Evolutionary conservation across 2,329 filamentous ascomycete genomes (phyloP).

Genomic region (Aureobasidium leucospermi): DNA sequence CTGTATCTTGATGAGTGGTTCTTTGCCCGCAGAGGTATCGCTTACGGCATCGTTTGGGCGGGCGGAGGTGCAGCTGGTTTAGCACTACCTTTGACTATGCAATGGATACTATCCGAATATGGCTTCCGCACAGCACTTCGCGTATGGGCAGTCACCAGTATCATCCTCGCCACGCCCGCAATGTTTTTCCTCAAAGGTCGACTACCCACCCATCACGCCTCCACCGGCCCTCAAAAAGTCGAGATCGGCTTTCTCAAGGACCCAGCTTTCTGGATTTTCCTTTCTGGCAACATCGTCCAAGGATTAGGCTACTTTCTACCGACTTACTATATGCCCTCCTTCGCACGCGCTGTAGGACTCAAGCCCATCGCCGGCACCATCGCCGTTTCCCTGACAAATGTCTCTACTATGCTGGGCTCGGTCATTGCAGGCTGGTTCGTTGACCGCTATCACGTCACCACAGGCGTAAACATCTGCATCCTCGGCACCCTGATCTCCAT

Average conservation of each 20-base stretch:
- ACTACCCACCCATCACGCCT: conserved; percentile 14
- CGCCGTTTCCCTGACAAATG: conserved; percentile 35
- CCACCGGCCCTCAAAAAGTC: conserved; percentile 24
- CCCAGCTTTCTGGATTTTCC: conserved; percentile 35
- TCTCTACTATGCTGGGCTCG: conserved; percentile 29
- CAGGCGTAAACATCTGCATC: conserved; percentile 31
- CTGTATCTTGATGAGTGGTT: too few relatives aligned
- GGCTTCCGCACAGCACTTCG: too few relatives aligned
- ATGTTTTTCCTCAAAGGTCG: conserved; percentile 16
- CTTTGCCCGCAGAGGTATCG: too few relatives aligned
- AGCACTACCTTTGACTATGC: too few relatives aligned
- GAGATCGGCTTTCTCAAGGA: conserved; percentile 20
- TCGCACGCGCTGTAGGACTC: conserved; percentile 32
- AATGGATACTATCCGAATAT: too few relatives aligned
- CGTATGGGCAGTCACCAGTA: too few relatives aligned
- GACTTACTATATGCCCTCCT: conserved; percentile 36
- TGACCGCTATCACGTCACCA: conserved; percentile 34
- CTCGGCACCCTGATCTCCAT: conserved; percentile 30
- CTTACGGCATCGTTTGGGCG: too few relatives aligned
- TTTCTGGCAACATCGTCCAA: conserved; percentile 36
- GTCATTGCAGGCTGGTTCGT: conserved; percentile 33
- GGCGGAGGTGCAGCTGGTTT: too few relatives aligned
- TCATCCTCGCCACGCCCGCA: not conserved
- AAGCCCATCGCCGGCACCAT: conserved; percentile 29
- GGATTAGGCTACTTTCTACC: conserved; percentile 38